Evolutionary conservation across 2,329 filamentous ascomycete genomes (phyloP).

Genomic region (Penicillium paneum): DNA sequence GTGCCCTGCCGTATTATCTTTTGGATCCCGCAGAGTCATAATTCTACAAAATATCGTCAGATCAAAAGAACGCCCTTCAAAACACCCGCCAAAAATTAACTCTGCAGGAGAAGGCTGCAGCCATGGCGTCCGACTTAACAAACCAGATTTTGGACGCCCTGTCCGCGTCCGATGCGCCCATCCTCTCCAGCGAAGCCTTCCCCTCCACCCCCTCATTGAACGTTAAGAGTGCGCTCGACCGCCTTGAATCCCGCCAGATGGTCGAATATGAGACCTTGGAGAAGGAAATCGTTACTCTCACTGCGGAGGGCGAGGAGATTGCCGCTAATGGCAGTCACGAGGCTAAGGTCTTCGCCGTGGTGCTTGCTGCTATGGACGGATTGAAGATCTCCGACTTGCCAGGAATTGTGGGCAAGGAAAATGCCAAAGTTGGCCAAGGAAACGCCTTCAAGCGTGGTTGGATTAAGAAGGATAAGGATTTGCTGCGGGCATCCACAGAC

Average conservation of each 20-base stretch:
- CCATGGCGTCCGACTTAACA: conserved; percentile 56
- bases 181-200: conserved; percentile 69
- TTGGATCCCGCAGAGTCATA: conserved; percentile 31
- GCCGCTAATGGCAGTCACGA: conserved; percentile 75
- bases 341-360: conserved; percentile 74
- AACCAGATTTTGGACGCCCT: conserved; percentile 65
- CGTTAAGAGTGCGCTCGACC: conserved; percentile 84
- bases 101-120: conserved; percentile 30
- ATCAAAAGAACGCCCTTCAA: conserved; percentile 14
- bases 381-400: conserved; percentile 72
- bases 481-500: conserved; percentile 57
- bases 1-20: conserved; percentile 23
- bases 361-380: conserved; percentile 70
- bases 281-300: conserved; percentile 71
- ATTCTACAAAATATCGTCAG: conserved; percentile 28
- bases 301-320: conserved; percentile 70
- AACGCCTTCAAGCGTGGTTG: conserved; percentile 81
- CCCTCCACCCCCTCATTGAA: conserved; percentile 62
- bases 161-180: conserved; percentile 56
- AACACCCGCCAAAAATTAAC: conserved; percentile 15
- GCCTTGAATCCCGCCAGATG: conserved; percentile 80
- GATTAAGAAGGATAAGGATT: conserved; percentile 62
- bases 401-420: conserved; percentile 46
- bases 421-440: conserved; percentile 72
- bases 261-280: conserved; percentile 81